Evolutionary conservation across 768 basidiomycete genomes (phyloP), one percentile per base, ranked within the genome.

Genomic region (Panaeolus papilionaceus): DNA sequence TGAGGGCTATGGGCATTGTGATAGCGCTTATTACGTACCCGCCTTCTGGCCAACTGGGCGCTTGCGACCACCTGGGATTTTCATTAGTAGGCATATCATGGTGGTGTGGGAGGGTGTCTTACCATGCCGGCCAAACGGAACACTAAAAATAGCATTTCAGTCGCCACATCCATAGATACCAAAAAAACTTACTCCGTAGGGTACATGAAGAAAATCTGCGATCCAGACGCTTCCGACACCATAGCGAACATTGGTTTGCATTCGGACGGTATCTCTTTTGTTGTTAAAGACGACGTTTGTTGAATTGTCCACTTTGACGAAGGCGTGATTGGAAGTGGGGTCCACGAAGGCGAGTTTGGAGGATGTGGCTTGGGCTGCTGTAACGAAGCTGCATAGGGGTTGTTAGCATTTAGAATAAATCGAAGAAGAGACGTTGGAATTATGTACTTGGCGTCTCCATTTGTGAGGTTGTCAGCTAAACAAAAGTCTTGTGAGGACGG

Each of bases 231-330:
- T 80, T 1, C 83, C 83, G 20, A 80, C 68, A 26, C 72, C 76
- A 67, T 85, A 85, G 5, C 77, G 66, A 49, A 80, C 79, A 64
- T 80, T 77, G 26, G 79, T 79, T 18, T 82, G 84, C 40, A 88
- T 82, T 51, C 83, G 76, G 14, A 92, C 91, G 16, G 91, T 81
- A 70, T 89, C 86, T 47, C 92, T 80, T 68, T 87, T 83, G 20
- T 80, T 73, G 16, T 77, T 65, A n/a, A 70, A 68, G 10, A 84
- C 83, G 28, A 92, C 84, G 65, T 9, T 28, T 28, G 54, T 58
- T 4, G n/a, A 9, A 16, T 93, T 92, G 79, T 93, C 92, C 12
- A 93, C 91, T 72, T 85, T 86, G 73, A 94, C 90, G 72, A 94
- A 87, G 1, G 92, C 92, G 68, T 90, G 90, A 14, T 88, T 89